A percentile compares a stretch with the other conserved stretches of the same genome.
Evolutionary conservation across 2,329 filamentous ascomycete species (phyloP).

Genomic region (Coniochaeta ligniaria): DNA sequence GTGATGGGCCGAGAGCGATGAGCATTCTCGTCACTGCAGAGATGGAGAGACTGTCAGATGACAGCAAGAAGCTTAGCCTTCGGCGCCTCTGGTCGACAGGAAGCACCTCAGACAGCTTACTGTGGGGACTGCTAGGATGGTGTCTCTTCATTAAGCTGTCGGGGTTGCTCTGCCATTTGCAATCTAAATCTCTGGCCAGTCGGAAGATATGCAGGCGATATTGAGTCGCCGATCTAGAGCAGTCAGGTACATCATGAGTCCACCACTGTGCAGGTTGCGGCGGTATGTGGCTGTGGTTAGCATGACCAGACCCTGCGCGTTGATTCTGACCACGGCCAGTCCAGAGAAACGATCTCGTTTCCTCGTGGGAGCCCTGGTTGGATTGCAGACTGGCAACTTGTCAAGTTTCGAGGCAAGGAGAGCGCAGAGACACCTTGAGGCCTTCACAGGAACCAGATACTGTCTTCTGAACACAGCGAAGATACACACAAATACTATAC

Average conservation of each 20-base stretch:
- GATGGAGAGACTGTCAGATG: neutral
- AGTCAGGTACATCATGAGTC: neutral
- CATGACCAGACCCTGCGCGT: neutral
- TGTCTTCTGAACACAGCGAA: neutral
- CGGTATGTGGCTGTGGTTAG: neutral
- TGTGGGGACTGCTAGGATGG: neutral
- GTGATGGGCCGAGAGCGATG: neutral
- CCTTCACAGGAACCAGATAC: neutral
- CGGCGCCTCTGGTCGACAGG: neutral
- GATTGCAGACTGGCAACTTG: neutral
- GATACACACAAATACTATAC: neutral
- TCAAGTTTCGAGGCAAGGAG: neutral
- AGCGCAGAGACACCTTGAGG: neutral
- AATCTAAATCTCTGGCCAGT: neutral
- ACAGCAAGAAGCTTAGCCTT: neutral
- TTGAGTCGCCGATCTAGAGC: neutral
- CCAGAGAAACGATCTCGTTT: neutral
- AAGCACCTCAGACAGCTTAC: neutral
- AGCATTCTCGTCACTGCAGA: neutral
- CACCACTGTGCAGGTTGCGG: neutral
- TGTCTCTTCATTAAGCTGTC: neutral
- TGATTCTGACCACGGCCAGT: neutral
- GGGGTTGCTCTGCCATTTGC: neutral
- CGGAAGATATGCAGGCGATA: neutral
- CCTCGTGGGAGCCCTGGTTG: neutral